Conservation (phyloP, 768 basidiomycete species). For the Lentinula aciculospora region DNA sequence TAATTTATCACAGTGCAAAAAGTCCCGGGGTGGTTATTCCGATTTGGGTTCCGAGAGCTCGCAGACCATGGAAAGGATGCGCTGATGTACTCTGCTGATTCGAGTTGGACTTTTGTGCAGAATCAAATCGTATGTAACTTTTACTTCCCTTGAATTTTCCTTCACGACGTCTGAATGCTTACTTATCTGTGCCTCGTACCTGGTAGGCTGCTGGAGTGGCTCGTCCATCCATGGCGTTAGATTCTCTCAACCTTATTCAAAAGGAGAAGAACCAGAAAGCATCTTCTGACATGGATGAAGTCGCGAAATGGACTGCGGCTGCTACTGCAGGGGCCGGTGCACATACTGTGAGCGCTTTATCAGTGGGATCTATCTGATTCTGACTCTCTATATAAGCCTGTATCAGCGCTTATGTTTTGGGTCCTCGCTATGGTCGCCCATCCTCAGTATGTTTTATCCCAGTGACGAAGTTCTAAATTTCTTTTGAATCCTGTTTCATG, state of each 20-base stretch:
- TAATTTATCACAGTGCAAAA: constrained; percentile 16
- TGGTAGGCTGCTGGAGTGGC: background rate
- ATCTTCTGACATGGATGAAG: background rate
- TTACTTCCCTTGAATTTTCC: too few relatives aligned
- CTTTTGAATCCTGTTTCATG: constrained; percentile 30
- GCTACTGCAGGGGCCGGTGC: background rate
- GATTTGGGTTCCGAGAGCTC: constrained; percentile 22
- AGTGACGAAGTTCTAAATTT: constrained; percentile 29
- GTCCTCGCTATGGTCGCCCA: background rate
- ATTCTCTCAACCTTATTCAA: background rate
- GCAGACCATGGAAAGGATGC: constrained; percentile 5
- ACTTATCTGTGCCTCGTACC: too few relatives aligned
- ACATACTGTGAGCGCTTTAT: background rate
- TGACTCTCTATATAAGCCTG: background rate
- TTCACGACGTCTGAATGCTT: background rate
- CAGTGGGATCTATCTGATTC: background rate
- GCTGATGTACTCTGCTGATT: background rate
- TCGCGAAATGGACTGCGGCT: constrained; percentile 1
- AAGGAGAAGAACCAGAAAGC: background rate
- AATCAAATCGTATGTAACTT: background rate
- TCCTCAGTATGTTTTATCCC: background rate
- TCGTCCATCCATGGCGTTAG: background rate
- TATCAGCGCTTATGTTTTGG: constrained; percentile 1
- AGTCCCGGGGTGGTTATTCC: constrained; percentile 21
- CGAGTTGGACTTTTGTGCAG: constrained; percentile 2